These are phyloP conservation scores for Candida odintsovae DNA, from an alignment of 805 yeast species.

Conservation along the genomic window DNA sequence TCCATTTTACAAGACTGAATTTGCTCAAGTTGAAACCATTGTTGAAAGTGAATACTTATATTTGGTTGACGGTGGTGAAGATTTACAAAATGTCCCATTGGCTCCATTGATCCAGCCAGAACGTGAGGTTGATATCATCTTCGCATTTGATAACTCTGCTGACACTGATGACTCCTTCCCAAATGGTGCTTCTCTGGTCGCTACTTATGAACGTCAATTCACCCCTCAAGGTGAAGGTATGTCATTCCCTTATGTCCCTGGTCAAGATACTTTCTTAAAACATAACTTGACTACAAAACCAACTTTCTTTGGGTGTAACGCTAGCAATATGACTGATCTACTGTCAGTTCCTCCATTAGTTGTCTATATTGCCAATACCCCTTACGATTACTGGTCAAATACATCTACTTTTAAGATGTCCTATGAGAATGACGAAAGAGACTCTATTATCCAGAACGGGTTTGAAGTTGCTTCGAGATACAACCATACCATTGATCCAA, in stretches of 20 bases:
- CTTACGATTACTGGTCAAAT: slow-evolving; percentile 60
- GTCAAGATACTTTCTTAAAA: slow-evolving; percentile 49
- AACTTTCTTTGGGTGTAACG: slow-evolving; percentile 79
- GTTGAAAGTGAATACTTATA: slow-evolving; percentile 38
- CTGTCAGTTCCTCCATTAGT: slow-evolving; percentile 62
- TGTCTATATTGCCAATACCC: slow-evolving; percentile 72
- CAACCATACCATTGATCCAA: slow-evolving; percentile 60
- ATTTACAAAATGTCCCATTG: slow-evolving; percentile 54
- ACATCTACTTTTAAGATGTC: slow-evolving; percentile 67
- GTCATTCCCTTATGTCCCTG: slow-evolving; percentile 80
- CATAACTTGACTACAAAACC: slow-evolving; percentile 63
- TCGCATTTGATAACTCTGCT: slow-evolving; percentile 66
- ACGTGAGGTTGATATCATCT: slow-evolving; percentile 52
- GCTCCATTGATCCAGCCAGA: slow-evolving; percentile 54
- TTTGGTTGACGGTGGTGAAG: slow-evolving; percentile 71
- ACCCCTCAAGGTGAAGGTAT: slow-evolving; percentile 43
- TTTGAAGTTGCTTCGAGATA: slow-evolving; percentile 61
- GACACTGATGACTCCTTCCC: slow-evolving; percentile 63
- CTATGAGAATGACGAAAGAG: slow-evolving; percentile 52
- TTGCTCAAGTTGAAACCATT: slow-evolving; percentile 32
- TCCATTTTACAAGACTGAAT: slow-evolving; percentile 50
- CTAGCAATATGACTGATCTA: slow-evolving; percentile 52
- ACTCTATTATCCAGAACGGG: slow-evolving; percentile 64
- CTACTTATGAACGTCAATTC: slow-evolving; percentile 57
- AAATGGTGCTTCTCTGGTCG: slow-evolving; percentile 52